Base-by-base conservation (phyloP, 306 rosid species). In the Herpetospermum pedunculosum region DNA sequence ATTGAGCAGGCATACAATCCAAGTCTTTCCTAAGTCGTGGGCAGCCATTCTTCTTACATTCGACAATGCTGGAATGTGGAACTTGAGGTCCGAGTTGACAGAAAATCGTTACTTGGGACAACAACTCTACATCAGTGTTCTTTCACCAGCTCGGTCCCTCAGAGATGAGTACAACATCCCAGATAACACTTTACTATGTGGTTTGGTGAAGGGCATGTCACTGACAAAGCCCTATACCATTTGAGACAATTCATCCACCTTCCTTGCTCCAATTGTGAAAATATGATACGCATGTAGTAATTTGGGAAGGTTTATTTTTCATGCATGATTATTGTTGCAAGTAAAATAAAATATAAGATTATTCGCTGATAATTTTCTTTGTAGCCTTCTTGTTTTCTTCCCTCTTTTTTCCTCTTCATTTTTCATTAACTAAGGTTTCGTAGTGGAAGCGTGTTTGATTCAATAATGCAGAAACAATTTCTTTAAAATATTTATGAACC, bases 1-100 rank as follows among this genome's bases (percentile, higher is more conserved):
- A 0, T 84, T 92, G 73, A 92, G 90, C 85, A 84, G 96, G 46
- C 85, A 92, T 81, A 87, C 96, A 0, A 30, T 92, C 25, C 96
- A 86, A 43, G 93, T 92, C 11, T 89, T 41, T 70, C 97, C 97
- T 0, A 71, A 71, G 1, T 75, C 77, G 2, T 75, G 77, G 77
- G 71, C 71, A 29, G 58, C 77, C 4, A n/a, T 75, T 57, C 53
- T 21, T 70, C 25, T 64, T 34, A 49, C 77, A 8, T 72, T 21
- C 4, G 72, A 78, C 7, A 87, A 85, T 43, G 89, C 88, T 5
- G 1, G 11, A 81, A 83, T 5, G 72, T 85, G 54, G 77, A 75
- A 75, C 44, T 26, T 75, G 19, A 43, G 77, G 34, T 75, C 77
- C 5, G 77, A 75, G 32, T 6, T 75, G 71, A 44, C 71, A 6